Evolutionary conservation across 2,329 filamentous ascomycete species (phyloP).

Genomic region (Cryphonectria radicalis): DNA sequence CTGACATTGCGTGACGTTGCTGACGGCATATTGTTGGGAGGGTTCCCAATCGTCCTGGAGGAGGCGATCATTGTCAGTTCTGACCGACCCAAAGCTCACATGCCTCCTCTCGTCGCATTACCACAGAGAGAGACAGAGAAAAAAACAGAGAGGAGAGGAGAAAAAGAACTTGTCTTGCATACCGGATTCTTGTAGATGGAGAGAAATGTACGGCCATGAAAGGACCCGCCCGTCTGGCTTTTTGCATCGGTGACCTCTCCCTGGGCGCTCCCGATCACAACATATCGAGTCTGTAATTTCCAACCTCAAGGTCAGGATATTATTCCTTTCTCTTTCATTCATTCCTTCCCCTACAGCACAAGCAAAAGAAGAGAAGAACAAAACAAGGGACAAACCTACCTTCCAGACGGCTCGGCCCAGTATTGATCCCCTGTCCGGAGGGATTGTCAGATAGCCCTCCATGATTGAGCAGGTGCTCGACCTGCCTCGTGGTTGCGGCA

Average conservation of each 20-base stretch:
- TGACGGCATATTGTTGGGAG: constrained; percentile 57
- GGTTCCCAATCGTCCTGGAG: constrained; percentile 58
- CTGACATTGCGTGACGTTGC: constrained; percentile 59
- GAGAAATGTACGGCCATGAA: constrained; percentile 50
- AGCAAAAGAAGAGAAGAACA: constrained; percentile 11
- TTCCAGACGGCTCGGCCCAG: constrained; percentile 59
- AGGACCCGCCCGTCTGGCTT: constrained; percentile 32
- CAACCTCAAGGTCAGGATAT: constrained; percentile 6
- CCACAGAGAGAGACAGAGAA: too few relatives aligned
- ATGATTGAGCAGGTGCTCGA: constrained; percentile 38
- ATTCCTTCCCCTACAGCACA: neutral
- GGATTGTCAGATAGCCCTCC: constrained; percentile 55
- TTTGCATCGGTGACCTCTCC: constrained; percentile 42
- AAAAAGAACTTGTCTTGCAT: neutral
- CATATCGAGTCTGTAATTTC: constrained; percentile 59
- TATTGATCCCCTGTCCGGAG: constrained; percentile 56
- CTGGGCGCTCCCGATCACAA: constrained; percentile 54
- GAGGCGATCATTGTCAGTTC: constrained; percentile 29
- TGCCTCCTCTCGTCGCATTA: neutral
- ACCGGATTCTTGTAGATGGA: constrained; percentile 54
- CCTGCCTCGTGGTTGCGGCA: constrained; percentile 20
- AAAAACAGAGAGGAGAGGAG: neutral
- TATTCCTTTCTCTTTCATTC: neutral
- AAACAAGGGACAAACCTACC: constrained; percentile 40
- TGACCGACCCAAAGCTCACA: neutral